Evolutionary conservation across 73 alveolate species (phyloP).

Genomic region (Effrenium voratum): DNA sequence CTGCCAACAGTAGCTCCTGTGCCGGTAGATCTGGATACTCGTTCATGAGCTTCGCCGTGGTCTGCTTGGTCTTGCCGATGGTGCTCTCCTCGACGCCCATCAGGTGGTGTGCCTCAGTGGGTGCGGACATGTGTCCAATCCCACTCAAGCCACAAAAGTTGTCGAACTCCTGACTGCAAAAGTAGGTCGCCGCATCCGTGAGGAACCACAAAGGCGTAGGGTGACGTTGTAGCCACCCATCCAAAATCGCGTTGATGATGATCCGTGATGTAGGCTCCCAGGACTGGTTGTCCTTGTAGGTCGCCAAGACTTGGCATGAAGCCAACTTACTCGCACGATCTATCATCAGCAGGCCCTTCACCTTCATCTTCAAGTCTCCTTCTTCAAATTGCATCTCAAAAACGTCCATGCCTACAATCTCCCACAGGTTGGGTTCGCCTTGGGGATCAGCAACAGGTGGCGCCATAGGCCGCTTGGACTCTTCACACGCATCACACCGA

Average conservation of each 20-base stretch:
- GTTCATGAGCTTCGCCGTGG: neutral
- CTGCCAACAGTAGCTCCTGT: neutral
- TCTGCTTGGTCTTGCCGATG: neutral
- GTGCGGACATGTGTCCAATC: neutral
- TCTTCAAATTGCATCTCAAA: neutral
- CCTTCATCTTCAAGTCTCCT: neutral
- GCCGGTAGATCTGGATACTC: neutral
- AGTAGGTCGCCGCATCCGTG: neutral
- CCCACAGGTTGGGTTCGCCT: neutral
- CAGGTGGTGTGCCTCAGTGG: constrained; percentile 8
- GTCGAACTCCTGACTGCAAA: neutral
- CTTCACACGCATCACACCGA: neutral
- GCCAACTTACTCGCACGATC: no score
- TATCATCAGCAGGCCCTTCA: neutral
- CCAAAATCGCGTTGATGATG: neutral
- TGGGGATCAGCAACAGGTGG: neutral
- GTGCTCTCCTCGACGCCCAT: constrained; percentile 16
- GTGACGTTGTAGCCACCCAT: neutral
- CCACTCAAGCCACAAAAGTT: neutral
- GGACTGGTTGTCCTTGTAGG: no score
- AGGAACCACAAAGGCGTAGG: neutral
- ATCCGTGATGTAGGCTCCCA: neutral
- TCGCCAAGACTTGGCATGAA: no score
- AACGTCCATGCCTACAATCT: neutral
- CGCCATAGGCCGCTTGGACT: no score